A percentile compares a stretch with the other conserved stretches of the same genome.
Evolutionary conservation across 352 stramenopile species (phyloP).

Genomic region (Globisporangium apiculatum): DNA sequence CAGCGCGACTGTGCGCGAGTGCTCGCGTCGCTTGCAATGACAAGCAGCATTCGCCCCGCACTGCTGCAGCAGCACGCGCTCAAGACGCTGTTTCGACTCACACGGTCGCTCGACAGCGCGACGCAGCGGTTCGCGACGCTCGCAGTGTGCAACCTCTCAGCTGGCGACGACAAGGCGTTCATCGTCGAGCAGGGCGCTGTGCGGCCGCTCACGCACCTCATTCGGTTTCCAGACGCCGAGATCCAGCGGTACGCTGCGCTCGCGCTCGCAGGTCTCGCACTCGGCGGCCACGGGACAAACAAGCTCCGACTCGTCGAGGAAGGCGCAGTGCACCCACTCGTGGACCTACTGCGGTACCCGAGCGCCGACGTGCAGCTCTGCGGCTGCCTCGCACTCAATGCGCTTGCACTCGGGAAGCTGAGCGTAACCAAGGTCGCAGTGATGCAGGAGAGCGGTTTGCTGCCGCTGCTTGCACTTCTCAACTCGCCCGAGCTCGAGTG

Average conservation of each 20-base stretch:
- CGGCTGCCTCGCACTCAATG: slow-evolving; percentile 89
- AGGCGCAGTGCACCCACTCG: slow-evolving; percentile 87
- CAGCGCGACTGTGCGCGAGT: slow-evolving; percentile 91
- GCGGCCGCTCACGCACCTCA: slow-evolving; percentile 91
- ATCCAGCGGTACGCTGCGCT: slow-evolving; percentile 94
- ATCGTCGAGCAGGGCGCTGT: slow-evolving; percentile 91
- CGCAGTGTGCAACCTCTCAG: slow-evolving; percentile 91
- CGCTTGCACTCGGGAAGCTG: slow-evolving; percentile 83
- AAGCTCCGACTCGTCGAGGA: slow-evolving; percentile 91
- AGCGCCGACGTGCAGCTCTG: slow-evolving; percentile 91
- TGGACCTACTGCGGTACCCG: slow-evolving; percentile 93
- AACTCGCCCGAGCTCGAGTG: slow-evolving; percentile 86
- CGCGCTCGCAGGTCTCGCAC: slow-evolving; percentile 85
- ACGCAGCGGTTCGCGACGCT: slow-evolving; percentile 94
- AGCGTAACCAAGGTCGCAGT: slow-evolving; percentile 84
- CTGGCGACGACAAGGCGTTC: slow-evolving; percentile 73
- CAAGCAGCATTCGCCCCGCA: slow-evolving; percentile 73
- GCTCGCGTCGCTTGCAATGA: slow-evolving; percentile 88
- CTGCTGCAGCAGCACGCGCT: slow-evolving; percentile 81
- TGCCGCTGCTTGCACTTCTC: slow-evolving; percentile 86
- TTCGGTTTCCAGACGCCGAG: slow-evolving; percentile 92
- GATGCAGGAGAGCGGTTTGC: slow-evolving; percentile 87
- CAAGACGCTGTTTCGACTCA: slow-evolving; percentile 90
- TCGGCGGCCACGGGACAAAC: slow-evolving; percentile 90
- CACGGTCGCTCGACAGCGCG: slow-evolving; percentile 87